These are phyloP conservation scores for Leccinum imitatum DNA, from an alignment of 768 basidiomycete species.

Conservation along the genomic window DNA sequence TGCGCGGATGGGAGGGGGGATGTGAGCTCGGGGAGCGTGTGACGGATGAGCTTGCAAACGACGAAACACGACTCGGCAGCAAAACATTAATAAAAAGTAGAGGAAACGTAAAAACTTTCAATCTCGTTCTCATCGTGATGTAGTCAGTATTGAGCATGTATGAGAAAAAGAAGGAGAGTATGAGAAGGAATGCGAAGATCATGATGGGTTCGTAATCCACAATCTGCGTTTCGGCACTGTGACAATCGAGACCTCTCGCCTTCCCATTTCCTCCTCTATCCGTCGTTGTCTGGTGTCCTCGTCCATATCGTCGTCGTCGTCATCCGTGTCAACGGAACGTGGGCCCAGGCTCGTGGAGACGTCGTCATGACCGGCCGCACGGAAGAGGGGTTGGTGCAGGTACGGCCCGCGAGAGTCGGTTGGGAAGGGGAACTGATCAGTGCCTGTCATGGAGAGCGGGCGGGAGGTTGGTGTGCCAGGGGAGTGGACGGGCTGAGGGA, in stretches of 20 bases:
- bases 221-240: conserved; percentile 72
- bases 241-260: conserved; percentile 83
- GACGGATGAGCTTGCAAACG: conserved; percentile 13
- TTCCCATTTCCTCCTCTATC: conserved; percentile 80
- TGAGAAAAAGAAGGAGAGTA: conserved; percentile 8
- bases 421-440: conserved; percentile 46
- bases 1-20: conserved; percentile 9
- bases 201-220: conserved; percentile 69
- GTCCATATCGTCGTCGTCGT: conserved; percentile 69
- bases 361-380: conserved; percentile 45
- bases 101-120: conserved; percentile 5
- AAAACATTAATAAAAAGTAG: conserved; percentile 16
- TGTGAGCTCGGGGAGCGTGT: conserved; percentile 1
- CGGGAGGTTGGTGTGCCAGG: conserved; percentile 39
- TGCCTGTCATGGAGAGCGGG: conserved; percentile 40
- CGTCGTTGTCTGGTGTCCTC: conserved; percentile 70
- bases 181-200: conserved; percentile 11
- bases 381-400: conserved; percentile 63
- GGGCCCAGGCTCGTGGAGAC: conserved; percentile 40
- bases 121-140: conserved; percentile 12
- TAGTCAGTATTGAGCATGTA: conserved; percentile 25
- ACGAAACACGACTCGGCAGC: conserved; percentile 14
- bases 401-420: conserved; percentile 58
- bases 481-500: conserved; percentile 32
- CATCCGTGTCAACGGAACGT: conserved; percentile 54